Conservation (phyloP, 163 green algal species). For the Scenedesmus sp. region DNA sequence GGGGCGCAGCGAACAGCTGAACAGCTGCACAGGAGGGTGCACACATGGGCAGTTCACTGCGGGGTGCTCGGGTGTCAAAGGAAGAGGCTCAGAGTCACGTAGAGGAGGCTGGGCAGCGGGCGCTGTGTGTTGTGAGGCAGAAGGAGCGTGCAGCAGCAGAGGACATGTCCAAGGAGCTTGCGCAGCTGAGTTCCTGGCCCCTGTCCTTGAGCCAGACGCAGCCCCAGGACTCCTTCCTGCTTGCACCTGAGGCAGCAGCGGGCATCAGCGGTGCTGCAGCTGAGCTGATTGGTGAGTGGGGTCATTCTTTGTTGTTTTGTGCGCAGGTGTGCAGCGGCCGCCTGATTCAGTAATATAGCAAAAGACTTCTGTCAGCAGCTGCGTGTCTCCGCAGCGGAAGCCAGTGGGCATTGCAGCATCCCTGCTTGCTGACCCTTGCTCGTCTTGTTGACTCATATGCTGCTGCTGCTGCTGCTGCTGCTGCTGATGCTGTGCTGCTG, state of each 20-base stretch:
- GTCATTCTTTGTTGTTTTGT: neutral
- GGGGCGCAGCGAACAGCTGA: neutral
- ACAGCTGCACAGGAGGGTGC: constrained; percentile 6
- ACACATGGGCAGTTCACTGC: neutral
- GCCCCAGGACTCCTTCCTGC: neutral
- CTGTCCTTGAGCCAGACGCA: neutral
- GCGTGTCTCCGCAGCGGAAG: too few species aligned
- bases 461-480: constrained; percentile 20
- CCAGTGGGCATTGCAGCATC: too few species aligned
- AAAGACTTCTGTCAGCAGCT: too few species aligned
- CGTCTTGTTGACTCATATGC: neutral
- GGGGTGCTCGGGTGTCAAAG: neutral
- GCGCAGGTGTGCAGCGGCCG: too few species aligned
- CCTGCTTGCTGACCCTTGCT: too few species aligned
- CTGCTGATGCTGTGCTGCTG: neutral
- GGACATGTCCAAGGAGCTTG: neutral
- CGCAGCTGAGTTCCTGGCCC: neutral
- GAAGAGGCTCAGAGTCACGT: neutral
- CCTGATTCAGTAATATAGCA: too few species aligned
- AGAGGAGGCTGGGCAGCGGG: neutral
- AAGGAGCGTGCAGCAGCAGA: neutral
- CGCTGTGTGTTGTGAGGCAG: constrained; percentile 35
- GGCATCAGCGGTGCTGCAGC: neutral
- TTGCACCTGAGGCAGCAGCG: neutral
- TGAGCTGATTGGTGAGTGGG: neutral